These are phyloP conservation scores for Hanseniaspora pseudoguilliermondii DNA, from an alignment of 805 yeast species.

Conservation along the genomic window DNA sequence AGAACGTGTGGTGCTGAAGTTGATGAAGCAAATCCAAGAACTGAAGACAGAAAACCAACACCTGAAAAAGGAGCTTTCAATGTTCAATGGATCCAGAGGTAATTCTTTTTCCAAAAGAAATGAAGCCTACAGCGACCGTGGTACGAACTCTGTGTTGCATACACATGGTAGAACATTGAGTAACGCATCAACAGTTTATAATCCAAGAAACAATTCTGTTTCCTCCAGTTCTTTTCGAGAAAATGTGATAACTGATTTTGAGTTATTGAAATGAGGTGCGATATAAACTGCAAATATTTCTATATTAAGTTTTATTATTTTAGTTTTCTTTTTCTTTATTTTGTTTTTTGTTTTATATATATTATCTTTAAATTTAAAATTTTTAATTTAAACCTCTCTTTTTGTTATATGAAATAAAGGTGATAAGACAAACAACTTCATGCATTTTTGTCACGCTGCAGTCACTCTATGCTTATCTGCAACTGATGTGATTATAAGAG, in stretches of 20 bases:
- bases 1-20: slow-evolving; percentile 45
- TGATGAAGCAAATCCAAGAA: slow-evolving; percentile 39
- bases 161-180: neutral
- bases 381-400: too few relatives aligned
- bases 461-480: too few relatives aligned
- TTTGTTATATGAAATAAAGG: too few relatives aligned
- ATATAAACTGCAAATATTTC: neutral
- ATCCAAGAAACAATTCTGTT: slow-evolving; percentile 6
- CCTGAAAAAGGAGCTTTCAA: slow-evolving; percentile 22
- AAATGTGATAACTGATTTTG: slow-evolving; percentile 1
- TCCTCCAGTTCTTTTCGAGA: neutral
- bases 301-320: neutral
- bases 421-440: too few relatives aligned
- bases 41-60: slow-evolving; percentile 37
- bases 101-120: neutral
- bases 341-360: too few relatives aligned
- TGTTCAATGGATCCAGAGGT: neutral
- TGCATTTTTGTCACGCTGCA: too few relatives aligned
- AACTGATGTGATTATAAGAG: too few relatives aligned
- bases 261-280: neutral
- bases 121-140: neutral
- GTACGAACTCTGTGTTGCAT: neutral
- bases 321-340: neutral
- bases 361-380: too few relatives aligned
- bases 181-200: slow-evolving; percentile 4